Conservation (phyloP, 495 filamentous ascomycete genomes). For the Niebla homalea region DNA sequence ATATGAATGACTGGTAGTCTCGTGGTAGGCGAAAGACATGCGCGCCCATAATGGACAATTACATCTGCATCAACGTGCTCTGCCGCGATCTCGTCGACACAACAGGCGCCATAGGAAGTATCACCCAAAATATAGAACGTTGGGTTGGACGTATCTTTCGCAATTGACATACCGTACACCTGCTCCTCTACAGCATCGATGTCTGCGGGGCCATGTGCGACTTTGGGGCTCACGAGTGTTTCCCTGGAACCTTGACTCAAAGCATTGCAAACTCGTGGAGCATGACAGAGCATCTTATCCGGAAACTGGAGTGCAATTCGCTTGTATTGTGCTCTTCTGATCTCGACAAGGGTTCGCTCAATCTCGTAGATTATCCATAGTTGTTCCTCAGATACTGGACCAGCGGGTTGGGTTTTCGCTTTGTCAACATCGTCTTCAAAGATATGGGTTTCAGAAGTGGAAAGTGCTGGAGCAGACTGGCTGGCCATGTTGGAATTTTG, state of each 20-base stretch:
- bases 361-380: constrained; percentile 76
- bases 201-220: neutral
- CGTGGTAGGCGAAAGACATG: constrained; percentile 83
- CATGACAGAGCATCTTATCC: constrained; percentile 79
- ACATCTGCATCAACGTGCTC: constrained; percentile 86
- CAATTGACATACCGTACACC: neutral
- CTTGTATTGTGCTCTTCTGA: constrained; percentile 53
- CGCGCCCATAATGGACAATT: constrained; percentile 87
- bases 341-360: constrained; percentile 61
- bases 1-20: constrained; percentile 83
- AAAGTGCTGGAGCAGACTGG: constrained; percentile 54
- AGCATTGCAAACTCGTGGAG: constrained; percentile 61
- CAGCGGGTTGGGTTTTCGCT: constrained; percentile 21
- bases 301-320: constrained; percentile 88
- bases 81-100: constrained; percentile 92
- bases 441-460: constrained; percentile 72
- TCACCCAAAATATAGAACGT: constrained; percentile 84
- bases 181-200: neutral
- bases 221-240: neutral
- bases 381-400: constrained; percentile 50
- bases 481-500: neutral
- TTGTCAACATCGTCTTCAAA: constrained; percentile 46
- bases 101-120: constrained; percentile 93
- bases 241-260: constrained; percentile 27
- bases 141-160: neutral